Evolutionary conservation across 1,284 basidiomycete genomes (phyloP), one percentile per base, ranked within the genome.

Genomic region (Filobasidium uniguttulatum): DNA sequence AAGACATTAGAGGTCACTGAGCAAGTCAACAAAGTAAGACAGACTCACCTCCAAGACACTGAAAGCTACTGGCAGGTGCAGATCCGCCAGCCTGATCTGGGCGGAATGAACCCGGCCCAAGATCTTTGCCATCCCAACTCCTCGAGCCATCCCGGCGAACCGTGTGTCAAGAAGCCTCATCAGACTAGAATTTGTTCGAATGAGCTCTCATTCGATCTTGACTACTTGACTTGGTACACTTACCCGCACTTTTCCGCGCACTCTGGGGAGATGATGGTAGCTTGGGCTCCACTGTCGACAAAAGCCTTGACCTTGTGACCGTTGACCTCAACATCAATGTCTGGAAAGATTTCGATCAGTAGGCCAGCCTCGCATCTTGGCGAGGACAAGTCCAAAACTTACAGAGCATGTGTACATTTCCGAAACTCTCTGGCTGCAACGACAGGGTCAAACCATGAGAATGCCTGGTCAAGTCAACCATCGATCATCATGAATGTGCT

Each of bases 221-320:
- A 6, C 15, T 12, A 5, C 1, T 20, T 38, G 14, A 46, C 22
- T 35, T 15, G 19, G n/a, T 3, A 31, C 26, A 71, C 80, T 58
- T 62, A 85, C 82, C 87, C 88, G 70, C 93, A 97, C 38, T 77
- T 74, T 64, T 97, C 88, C 9, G 94, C 93, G 59, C 85, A 90
- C 53, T 87, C 85, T 0, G 94, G 91, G 53, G 40, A 43, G 35
- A 53, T 94, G 71, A 97, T 96, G 0, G 93, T 97, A 49, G 82
- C 80, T 60, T 98, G 94, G 3, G 94, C 93, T 23, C 93, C 93
- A 57, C 88, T 93, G 64, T 98, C 93, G 22, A 98, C 94, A 62
- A 98, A 98, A 0, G 94, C 94, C 65, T 91, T 94, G 31, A 97
- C 80, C 1, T 82, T 81, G 48, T 77, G 76, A 0, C 85, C 85